Percentiles rank a stretch among this genome's conserved stretches.
These are phyloP conservation scores for Tetrapisispora pingtungensis DNA, from an alignment of 805 yeast species.

Conservation along the genomic window DNA sequence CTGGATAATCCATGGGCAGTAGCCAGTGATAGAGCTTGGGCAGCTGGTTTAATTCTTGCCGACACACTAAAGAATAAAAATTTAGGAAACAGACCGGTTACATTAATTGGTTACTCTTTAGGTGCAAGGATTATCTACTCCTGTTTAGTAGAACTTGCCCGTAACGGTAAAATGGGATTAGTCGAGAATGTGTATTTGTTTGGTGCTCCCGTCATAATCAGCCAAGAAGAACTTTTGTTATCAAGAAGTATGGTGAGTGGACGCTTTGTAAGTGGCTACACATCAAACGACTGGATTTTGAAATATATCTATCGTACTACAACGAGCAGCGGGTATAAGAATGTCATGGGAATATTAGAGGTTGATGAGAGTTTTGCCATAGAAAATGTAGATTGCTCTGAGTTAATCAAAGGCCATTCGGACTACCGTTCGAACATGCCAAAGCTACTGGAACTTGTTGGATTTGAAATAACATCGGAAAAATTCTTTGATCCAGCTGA, in stretches of 20 bases:
- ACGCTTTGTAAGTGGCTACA: slow-evolving; percentile 78
- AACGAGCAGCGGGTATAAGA: slow-evolving; percentile 71
- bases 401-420: slow-evolving; percentile 88
- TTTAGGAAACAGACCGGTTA: slow-evolving; percentile 85
- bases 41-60: slow-evolving; percentile 84
- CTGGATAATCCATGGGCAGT: slow-evolving; percentile 98
- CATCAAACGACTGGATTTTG: slow-evolving; percentile 89
- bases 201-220: slow-evolving; percentile 81
- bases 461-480: slow-evolving; percentile 59
- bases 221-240: slow-evolving; percentile 62
- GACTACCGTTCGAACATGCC: slow-evolving; percentile 92
- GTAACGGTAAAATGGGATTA: slow-evolving; percentile 75
- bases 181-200: slow-evolving; percentile 80
- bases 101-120: slow-evolving; percentile 84
- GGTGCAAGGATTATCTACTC: slow-evolving; percentile 91
- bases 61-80: slow-evolving; percentile 81
- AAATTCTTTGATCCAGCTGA: not conserved
- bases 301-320: slow-evolving; percentile 94
- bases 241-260: slow-evolving; percentile 87
- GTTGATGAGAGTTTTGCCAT: slow-evolving; percentile 53
- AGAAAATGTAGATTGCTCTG: slow-evolving; percentile 84
- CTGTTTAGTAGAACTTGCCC: slow-evolving; percentile 77
- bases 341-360: slow-evolving; percentile 82
- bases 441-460: slow-evolving; percentile 67
- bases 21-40: slow-evolving; percentile 93